Percentiles rank a stretch among this genome's conserved stretches.
Conservation (phyloP, 2,329 filamentous ascomycete genomes). For the Pleomassaria siparia region DNA sequence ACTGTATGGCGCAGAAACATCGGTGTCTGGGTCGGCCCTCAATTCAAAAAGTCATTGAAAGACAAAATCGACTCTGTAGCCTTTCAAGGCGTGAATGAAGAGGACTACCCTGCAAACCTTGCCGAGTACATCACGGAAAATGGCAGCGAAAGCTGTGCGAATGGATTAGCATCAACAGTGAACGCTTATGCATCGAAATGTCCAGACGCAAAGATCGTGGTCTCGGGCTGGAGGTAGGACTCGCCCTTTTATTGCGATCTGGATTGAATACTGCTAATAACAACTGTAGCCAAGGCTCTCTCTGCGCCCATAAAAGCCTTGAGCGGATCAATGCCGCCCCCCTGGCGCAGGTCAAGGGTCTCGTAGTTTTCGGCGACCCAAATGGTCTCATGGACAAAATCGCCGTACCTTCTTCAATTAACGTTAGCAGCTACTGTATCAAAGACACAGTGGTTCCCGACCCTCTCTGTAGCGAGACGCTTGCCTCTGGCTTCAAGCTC, state of each 20-base stretch:
- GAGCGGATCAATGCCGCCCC: slow-evolving; percentile 4
- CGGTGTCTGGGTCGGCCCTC: slow-evolving; percentile 14
- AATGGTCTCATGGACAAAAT: slow-evolving; percentile 8
- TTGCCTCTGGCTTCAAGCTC: slow-evolving; percentile 10
- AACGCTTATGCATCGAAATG: slow-evolving; percentile 9
- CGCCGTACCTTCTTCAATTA: slow-evolving; percentile 4
- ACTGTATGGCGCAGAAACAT: slow-evolving; percentile 4
- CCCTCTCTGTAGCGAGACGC: slow-evolving; percentile 10
- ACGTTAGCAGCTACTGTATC: slow-evolving; percentile 7
- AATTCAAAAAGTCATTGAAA: slow-evolving; percentile 2
- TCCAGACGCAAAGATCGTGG: slow-evolving; percentile 7
- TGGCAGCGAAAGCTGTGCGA: neutral
- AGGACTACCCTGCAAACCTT: neutral
- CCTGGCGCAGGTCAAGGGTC: slow-evolving; percentile 6
- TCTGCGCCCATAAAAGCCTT: slow-evolving; percentile 13
- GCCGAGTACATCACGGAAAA: neutral
- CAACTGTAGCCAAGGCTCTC: slow-evolving; percentile 9
- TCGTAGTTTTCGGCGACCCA: slow-evolving; percentile 13
- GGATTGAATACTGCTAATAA: neutral
- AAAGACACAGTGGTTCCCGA: slow-evolving; percentile 11
- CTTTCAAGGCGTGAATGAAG: slow-evolving; percentile 1
- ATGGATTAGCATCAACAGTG: slow-evolving; percentile 1
- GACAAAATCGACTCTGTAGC: neutral
- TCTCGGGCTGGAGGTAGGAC: slow-evolving; percentile 8
- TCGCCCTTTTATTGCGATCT: neutral